phyloP scores from a whole-genome alignment of 192 early-diverging fungal genomes.

The Backusella westeae region DNA sequence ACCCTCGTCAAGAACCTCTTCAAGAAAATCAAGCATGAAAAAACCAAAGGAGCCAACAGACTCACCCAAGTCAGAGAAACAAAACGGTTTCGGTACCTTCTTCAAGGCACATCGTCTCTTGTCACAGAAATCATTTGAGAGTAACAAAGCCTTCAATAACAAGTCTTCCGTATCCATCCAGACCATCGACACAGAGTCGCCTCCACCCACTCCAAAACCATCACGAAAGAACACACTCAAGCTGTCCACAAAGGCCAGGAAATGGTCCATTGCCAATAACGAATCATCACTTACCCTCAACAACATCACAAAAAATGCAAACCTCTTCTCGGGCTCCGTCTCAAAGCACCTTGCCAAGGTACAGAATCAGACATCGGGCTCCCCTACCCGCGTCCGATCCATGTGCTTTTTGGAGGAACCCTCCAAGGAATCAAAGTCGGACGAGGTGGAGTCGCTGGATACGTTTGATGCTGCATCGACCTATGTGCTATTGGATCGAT shows the following conservation, averaged over 20 bases:
- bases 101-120: not conserved
- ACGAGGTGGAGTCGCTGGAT: not conserved
- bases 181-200: not conserved
- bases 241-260: not conserved
- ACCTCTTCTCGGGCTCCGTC: not conserved
- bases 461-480: not conserved
- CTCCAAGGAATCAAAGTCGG: not conserved
- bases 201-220: not conserved
- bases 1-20: not conserved
- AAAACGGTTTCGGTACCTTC: not conserved
- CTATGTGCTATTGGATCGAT: not conserved
- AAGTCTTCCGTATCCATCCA: not conserved
- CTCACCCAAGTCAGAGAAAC: not conserved
- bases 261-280: not conserved
- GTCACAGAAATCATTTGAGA: not conserved
- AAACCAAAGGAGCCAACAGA: not conserved
- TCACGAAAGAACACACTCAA: not conserved
- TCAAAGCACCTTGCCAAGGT: not conserved
- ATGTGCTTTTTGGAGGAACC: not conserved
- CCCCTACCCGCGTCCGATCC: not conserved
- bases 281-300: not conserved
- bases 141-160: not conserved
- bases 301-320: not conserved
- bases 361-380: not conserved
- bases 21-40: not conserved